These are phyloP conservation scores for Phaeodactylum tricornutum DNA, from an alignment of 108 stramenopile species.

Conservation along the genomic window DNA sequence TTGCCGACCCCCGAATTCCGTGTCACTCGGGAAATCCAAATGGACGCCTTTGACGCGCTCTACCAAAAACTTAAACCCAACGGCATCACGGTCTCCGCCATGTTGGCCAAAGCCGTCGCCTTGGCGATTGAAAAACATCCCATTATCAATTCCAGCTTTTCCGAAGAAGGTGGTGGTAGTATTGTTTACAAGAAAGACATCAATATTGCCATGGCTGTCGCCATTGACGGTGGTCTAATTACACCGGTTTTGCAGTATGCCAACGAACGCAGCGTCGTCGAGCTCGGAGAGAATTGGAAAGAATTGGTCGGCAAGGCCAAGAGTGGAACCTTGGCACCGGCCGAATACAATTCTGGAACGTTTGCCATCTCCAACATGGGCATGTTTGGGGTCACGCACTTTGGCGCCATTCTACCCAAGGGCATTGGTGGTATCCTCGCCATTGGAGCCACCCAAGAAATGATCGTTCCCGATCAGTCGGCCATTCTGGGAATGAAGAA, in stretches of 20 bases:
- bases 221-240: slow-evolving; percentile 97
- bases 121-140: slow-evolving; percentile 90
- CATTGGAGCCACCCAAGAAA: slow-evolving; percentile 82
- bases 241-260: slow-evolving; percentile 91
- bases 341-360: slow-evolving; percentile 92
- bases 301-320: slow-evolving; percentile 83
- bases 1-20: slow-evolving; percentile 88
- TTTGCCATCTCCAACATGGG: slow-evolving; percentile 98
- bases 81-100: slow-evolving; percentile 89
- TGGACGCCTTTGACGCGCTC: slow-evolving; percentile 87
- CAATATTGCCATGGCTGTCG: slow-evolving; percentile 98
- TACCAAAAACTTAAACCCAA: slow-evolving; percentile 87
- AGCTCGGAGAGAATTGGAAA: slow-evolving; percentile 90
- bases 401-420: slow-evolving; percentile 91
- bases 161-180: slow-evolving; percentile 51
- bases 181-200: slow-evolving; percentile 89
- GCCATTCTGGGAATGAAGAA: slow-evolving; percentile 85
- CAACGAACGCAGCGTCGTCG: slow-evolving; percentile 81
- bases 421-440: slow-evolving; percentile 91
- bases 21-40: slow-evolving; percentile 85
- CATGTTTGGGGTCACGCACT: slow-evolving; percentile 94
- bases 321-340: slow-evolving; percentile 70
- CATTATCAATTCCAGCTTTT: slow-evolving; percentile 89
- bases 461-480: slow-evolving; percentile 59
- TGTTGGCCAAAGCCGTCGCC: slow-evolving; percentile 94